Percentiles rank a stretch among this genome's conserved stretches.
phyloP scores from a whole-genome alignment of 2,329 filamentous ascomycete species.

The Ceratocystis alfenasii region DNA sequence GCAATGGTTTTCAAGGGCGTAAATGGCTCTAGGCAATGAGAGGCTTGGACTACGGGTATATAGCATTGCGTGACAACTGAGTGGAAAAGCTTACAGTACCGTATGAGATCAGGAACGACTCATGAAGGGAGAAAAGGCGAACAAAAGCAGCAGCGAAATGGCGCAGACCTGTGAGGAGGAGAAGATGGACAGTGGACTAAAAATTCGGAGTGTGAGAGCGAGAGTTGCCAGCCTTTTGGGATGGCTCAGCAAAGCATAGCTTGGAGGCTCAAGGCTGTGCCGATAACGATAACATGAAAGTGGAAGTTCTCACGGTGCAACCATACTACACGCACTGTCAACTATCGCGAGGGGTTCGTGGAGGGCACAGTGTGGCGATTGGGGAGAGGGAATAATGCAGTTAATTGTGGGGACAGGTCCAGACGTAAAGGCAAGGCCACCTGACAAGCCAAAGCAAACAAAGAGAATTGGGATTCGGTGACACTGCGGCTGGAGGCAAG shows the following conservation, averaged over 20 bases:
- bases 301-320: not conserved
- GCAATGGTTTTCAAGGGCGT: not conserved
- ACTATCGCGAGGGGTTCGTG: not conserved
- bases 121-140: not conserved
- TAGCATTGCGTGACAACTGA: not conserved
- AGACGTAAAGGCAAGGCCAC: not conserved
- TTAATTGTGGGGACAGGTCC: too few species aligned
- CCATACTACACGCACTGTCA: not conserved
- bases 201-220: not conserved
- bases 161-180: not conserved
- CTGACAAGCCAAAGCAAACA: not conserved
- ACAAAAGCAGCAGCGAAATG: not conserved
- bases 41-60: not conserved
- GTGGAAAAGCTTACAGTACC: not conserved
- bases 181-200: not conserved
- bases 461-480: not conserved
- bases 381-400: not conserved
- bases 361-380: not conserved
- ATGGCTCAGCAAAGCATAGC: constrained; percentile 1
- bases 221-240: constrained; percentile 1
- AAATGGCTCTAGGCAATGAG: not conserved
- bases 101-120: not conserved
- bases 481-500: not conserved
- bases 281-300: not conserved
- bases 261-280: constrained; percentile 11